These are phyloP conservation scores for Colletotrichum endophyticum DNA, from an alignment of 2,329 filamentous ascomycete genomes.

Conservation along the genomic window DNA sequence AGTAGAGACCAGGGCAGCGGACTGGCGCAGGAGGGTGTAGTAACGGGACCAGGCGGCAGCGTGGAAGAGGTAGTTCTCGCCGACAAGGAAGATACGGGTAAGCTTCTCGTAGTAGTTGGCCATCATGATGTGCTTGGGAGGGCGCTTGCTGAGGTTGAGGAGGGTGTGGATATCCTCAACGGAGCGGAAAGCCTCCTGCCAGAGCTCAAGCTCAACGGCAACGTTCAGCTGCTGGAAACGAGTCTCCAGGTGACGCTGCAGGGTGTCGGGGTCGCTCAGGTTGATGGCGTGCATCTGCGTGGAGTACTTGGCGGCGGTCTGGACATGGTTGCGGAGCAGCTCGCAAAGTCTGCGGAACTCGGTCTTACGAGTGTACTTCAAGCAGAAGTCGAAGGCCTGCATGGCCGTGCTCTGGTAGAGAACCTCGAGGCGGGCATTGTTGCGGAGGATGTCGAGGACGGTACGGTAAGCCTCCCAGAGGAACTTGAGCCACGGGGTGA, in stretches of 20 bases:
- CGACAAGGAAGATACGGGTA: slow-evolving; percentile 96
- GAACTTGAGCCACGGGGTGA: slow-evolving; percentile 99
- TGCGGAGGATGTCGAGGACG: slow-evolving; percentile 97
- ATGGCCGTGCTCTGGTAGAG: slow-evolving; percentile 98
- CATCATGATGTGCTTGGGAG: slow-evolving; percentile 99
- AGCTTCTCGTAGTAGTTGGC: slow-evolving; percentile 99
- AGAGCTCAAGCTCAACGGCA: slow-evolving; percentile 94
- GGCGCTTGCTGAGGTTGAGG: slow-evolving; percentile 95
- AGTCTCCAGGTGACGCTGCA: slow-evolving; percentile 96
- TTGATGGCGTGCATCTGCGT: slow-evolving; percentile 99
- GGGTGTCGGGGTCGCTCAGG: slow-evolving; percentile 93
- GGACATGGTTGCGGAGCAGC: slow-evolving; percentile 96
- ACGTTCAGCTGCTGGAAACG: slow-evolving; percentile 99
- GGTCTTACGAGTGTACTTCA: slow-evolving; percentile 98
- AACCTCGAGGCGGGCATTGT: slow-evolving; percentile 95
- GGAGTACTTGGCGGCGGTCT: slow-evolving; percentile 98
- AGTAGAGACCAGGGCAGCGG: slow-evolving; percentile 79
- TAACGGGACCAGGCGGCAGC: slow-evolving; percentile 97
- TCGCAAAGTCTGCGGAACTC: slow-evolving; percentile 99
- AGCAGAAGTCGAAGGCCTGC: slow-evolving; percentile 98
- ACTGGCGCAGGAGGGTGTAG: slow-evolving; percentile 95
- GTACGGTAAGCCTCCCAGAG: slow-evolving; percentile 99
- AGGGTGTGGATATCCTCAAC: slow-evolving; percentile 99
- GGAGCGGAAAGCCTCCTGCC: slow-evolving; percentile 99
- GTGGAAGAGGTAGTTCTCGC: slow-evolving; percentile 99